Evolutionary conservation across 2,329 filamentous ascomycete species (phyloP), one percentile per base, ranked within the genome.

Genomic region (Neocucurbitaria cava): DNA sequence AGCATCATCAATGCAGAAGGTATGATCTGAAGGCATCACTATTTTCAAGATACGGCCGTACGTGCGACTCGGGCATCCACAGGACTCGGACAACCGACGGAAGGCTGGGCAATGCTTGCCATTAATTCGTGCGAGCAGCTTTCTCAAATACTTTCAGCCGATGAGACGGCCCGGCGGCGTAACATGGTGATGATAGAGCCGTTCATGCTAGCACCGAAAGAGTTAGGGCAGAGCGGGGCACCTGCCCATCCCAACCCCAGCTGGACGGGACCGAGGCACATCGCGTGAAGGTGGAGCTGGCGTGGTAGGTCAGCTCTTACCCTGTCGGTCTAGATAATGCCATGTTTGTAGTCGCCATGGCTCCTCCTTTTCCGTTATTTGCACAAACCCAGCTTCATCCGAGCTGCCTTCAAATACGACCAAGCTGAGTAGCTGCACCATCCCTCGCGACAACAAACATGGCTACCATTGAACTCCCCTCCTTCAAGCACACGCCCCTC

Each of bases 401-500:
- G 5, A 35, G 31, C 31, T 35, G 13, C 31, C 31, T n/a, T 35
- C 15, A 13, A 35, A 10, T 3, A 31, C 30, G 24, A n/a, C n/a
- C n/a, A n/a, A n/a, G n/a, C n/a, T n/a, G n/a, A n/a, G n/a, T n/a
- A n/a, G n/a, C n/a, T n/a, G n/a, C n/a, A n/a, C 30, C 30, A 35
- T 17, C 3, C 13, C 31, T 5, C 31, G 13, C 3, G 13, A 40
- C 15, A 15, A 11, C 20, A 18, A 40, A 13, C n/a, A 59, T 59
- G 56, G 66, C 55, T n/a, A n/a, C n/a, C n/a, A n/a, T n/a, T 54
- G 31, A 62, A 17, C 58, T 76, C 7, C 70, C 72, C 10, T 49
- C 71, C 43, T 74, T 77, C 52, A 65, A 74, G 50, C 68, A 76
- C 62, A 75, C 74, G 39, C 56, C 69, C 43, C 50, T 76, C 49